phyloP scores from a whole-genome alignment of 2,329 filamentous ascomycete species.

The Calonectria pauciramosa region DNA sequence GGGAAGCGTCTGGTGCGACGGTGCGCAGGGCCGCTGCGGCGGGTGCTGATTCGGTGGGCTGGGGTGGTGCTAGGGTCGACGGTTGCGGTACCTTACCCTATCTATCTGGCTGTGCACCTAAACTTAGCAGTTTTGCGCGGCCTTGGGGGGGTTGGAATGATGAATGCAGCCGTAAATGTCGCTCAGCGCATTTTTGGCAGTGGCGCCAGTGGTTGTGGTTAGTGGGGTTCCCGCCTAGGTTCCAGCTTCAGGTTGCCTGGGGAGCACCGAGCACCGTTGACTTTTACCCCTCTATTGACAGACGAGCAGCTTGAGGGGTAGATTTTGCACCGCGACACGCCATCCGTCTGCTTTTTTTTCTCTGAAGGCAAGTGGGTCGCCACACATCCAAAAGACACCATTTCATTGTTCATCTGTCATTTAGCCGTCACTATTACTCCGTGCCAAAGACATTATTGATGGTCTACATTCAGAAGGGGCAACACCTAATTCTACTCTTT shows the following conservation, averaged over 20 bases:
- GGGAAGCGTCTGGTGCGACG: slow-evolving; percentile 39
- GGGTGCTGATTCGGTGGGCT: slow-evolving; percentile 41
- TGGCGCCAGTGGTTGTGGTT: slow-evolving; percentile 8
- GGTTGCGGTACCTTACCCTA: slow-evolving; percentile 39
- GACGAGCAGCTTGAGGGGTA: neutral
- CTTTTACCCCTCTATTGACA: slow-evolving; percentile 25
- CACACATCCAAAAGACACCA: neutral
- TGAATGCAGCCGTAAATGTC: slow-evolving; percentile 2
- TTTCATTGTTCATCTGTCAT: neutral
- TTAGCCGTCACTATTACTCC: neutral
- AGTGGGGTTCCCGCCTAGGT: neutral
- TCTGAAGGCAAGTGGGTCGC: neutral
- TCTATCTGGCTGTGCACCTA: neutral
- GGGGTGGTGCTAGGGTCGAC: neutral
- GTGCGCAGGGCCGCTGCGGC: slow-evolving; percentile 25
- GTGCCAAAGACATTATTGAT: neutral
- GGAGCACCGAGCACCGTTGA: neutral
- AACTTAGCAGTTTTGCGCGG: slow-evolving; percentile 9
- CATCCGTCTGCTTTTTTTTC: neutral
- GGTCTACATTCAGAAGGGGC: neutral
- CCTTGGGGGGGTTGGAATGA: slow-evolving; percentile 9
- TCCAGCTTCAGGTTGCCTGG: slow-evolving; percentile 12
- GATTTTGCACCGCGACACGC: neutral
- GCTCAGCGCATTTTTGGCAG: slow-evolving; percentile 14
- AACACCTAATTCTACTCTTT: neutral